These are phyloP conservation scores for Inonotus obliquus DNA, from an alignment of 1,284 basidiomycete genomes.

Conservation along the genomic window DNA sequence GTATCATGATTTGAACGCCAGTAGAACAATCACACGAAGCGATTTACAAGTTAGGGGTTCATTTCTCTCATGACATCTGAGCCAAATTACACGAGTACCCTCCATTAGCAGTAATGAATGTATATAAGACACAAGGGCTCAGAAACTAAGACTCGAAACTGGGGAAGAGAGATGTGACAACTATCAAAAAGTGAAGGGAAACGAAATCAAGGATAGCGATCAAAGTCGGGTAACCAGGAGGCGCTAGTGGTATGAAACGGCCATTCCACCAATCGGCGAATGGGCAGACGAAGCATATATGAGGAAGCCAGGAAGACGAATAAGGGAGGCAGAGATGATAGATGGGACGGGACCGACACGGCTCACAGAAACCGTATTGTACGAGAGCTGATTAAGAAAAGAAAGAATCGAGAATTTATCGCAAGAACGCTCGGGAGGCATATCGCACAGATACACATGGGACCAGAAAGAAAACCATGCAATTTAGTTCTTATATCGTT, in stretches of 20 bases:
- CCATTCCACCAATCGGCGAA: not conserved
- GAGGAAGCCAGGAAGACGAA: not conserved
- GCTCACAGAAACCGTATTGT: constrained; percentile 1
- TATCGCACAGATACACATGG: constrained; percentile 1
- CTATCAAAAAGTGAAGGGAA: not conserved
- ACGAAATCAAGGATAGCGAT: not conserved
- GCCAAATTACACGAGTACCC: constrained; percentile 15
- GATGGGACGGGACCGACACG: not conserved
- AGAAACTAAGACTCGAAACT: not conserved
- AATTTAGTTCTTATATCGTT: not conserved
- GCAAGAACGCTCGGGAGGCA: not conserved
- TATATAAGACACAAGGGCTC: constrained; percentile 8
- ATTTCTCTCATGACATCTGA: not conserved
- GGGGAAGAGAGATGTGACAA: not conserved
- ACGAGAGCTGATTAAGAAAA: constrained; percentile 7
- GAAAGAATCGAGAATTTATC: not conserved
- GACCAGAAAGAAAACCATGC: not conserved
- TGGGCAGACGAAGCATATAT: no score
- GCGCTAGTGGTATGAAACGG: not conserved
- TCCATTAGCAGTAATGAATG: constrained; percentile 13
- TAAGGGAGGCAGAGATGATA: not conserved
- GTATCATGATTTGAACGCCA: not conserved
- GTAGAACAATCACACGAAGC: not conserved
- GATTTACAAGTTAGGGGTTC: not conserved
- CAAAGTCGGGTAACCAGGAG: constrained; percentile 3